Evolutionary conservation across 2,329 filamentous ascomycete species (phyloP).

Genomic region (Penicillium olsonii): DNA sequence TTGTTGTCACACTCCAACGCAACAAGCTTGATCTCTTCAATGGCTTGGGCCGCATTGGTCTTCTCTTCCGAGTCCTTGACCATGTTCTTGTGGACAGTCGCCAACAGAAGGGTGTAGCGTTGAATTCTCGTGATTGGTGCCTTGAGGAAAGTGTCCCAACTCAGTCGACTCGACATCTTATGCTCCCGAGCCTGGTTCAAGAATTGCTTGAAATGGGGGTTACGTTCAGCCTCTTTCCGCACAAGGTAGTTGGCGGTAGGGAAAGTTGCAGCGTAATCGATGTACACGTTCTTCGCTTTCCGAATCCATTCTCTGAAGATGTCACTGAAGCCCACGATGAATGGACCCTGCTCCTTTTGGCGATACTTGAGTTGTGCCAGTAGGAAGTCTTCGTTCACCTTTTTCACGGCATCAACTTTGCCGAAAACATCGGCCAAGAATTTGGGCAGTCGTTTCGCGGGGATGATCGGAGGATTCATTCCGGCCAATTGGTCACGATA

Average conservation of each 20-base stretch:
- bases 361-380: constrained; percentile 93
- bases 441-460: constrained; percentile 72
- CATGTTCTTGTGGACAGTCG: constrained; percentile 83
- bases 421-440: constrained; percentile 89
- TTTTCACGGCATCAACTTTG: constrained; percentile 82
- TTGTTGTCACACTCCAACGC: constrained; percentile 88
- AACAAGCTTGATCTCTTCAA: constrained; percentile 87
- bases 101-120: constrained; percentile 80
- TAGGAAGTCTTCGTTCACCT: constrained; percentile 89
- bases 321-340: constrained; percentile 91
- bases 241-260: constrained; percentile 81
- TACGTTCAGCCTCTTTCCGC: constrained; percentile 79
- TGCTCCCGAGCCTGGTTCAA: constrained; percentile 77
- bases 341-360: constrained; percentile 94
- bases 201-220: constrained; percentile 83
- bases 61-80: constrained; percentile 85
- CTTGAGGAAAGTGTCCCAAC: constrained; percentile 94
- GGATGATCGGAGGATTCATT: constrained; percentile 77
- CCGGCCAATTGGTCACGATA: constrained; percentile 79
- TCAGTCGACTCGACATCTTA: constrained; percentile 76
- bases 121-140: constrained; percentile 90
- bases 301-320: constrained; percentile 98
- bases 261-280: constrained; percentile 88
- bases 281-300: constrained; percentile 84
- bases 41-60: constrained; percentile 75